These are phyloP conservation scores for Backusella liffmaniae DNA, from an alignment of 192 early-diverging fungal species.

Conservation along the genomic window DNA sequence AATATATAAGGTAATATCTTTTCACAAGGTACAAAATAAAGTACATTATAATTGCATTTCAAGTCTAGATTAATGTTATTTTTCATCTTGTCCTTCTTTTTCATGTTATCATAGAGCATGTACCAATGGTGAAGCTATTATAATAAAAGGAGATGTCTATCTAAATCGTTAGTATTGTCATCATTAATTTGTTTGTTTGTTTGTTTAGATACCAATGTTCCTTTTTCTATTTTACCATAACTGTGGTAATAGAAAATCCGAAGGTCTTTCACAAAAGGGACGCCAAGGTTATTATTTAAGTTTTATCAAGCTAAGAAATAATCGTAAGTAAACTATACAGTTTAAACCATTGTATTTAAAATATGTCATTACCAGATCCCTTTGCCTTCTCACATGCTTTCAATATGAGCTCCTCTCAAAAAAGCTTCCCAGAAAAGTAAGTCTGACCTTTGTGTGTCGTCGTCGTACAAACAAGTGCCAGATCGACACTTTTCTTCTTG, in stretches of 20 bases:
- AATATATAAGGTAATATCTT: not conserved
- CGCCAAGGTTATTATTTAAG: no score
- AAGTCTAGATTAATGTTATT: not conserved
- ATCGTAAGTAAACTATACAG: not conserved
- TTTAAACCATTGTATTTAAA: not conserved
- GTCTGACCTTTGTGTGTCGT: not conserved
- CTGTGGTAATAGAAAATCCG: not conserved
- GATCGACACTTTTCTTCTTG: not conserved
- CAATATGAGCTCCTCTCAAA: not conserved
- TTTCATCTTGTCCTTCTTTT: not conserved
- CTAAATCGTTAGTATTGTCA: not conserved
- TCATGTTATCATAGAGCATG: not conserved
- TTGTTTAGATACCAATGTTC: not conserved
- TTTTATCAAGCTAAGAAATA: no score
- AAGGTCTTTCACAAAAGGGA: not conserved
- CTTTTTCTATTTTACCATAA: not conserved
- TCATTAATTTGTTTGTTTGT: not conserved
- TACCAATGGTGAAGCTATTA: not conserved
- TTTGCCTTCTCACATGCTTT: not conserved
- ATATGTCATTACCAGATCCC: not conserved
- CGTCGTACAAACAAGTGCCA: not conserved
- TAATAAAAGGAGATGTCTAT: not conserved
- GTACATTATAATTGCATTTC: not conserved
- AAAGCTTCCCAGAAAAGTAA: not conserved
- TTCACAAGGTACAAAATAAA: not conserved